Percentiles rank a stretch among this genome's conserved stretches.
phyloP scores from a whole-genome alignment of 345 rosid genomes.

The Isatis tinctoria region DNA sequence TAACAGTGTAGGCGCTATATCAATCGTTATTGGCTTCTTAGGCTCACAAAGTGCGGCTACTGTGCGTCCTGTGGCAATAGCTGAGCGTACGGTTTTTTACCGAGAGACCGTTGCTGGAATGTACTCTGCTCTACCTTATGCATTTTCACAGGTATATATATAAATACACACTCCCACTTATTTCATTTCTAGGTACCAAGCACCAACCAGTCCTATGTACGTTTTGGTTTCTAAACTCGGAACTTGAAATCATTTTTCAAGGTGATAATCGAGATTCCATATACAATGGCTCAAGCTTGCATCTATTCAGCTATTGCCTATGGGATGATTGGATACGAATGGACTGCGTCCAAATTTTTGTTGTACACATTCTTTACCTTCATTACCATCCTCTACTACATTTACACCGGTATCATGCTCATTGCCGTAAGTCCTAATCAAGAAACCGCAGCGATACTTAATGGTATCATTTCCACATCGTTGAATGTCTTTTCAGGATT shows the following conservation, averaged over 20 bases:
- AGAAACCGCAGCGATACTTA: slow-evolving; percentile 31
- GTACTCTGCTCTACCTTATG: slow-evolving; percentile 35
- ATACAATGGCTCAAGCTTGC: slow-evolving; percentile 36
- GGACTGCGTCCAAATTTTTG: slow-evolving; percentile 39
- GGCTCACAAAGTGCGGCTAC: slow-evolving; percentile 49
- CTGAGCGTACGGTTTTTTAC: slow-evolving; percentile 54
- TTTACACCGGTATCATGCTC: slow-evolving; percentile 47
- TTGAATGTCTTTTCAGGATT: slow-evolving; percentile 54
- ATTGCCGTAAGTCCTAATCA: slow-evolving; percentile 41
- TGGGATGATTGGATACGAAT: slow-evolving; percentile 51
- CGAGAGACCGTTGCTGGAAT: slow-evolving; percentile 64
- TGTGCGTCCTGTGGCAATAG: slow-evolving; percentile 49
- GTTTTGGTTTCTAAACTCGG: neutral
- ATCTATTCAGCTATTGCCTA: slow-evolving; percentile 31
- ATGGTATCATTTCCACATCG: slow-evolving; percentile 29
- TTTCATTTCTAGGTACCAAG: neutral
- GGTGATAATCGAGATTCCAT: slow-evolving; percentile 54
- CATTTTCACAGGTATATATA: slow-evolving; percentile 28
- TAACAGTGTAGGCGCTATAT: slow-evolving; percentile 54
- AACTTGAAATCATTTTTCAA: slow-evolving; percentile 6
- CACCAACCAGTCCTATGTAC: neutral
- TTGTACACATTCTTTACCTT: slow-evolving; percentile 38
- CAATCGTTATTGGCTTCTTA: slow-evolving; percentile 42
- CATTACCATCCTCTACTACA: slow-evolving; percentile 41
- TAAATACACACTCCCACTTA: neutral